Base-by-base conservation (phyloP, 2,329 filamentous ascomycete genomes). In the Endothia cerciana region DNA sequence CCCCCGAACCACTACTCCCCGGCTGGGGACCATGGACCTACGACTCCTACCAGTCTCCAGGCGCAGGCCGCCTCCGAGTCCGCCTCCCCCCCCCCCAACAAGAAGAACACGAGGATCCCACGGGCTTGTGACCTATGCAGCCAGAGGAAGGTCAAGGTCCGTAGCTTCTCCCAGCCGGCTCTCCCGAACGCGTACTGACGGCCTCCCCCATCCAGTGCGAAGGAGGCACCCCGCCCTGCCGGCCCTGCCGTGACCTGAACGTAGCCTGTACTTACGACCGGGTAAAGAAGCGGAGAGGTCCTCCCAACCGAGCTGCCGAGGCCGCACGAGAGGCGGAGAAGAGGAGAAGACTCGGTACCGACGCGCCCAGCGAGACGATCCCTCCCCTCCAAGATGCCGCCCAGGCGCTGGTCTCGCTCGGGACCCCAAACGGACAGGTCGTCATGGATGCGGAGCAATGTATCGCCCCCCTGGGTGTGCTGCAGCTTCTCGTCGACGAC, bases 401-500 rank as follows among this genome's bases (percentile, higher is more conserved):
- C 60, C 82, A 84, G 71, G 77, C 82, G 0, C 74, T 85, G 33
- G 79, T 85, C 68, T 80, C 82, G 15, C 82, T 81, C 38, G 73
- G 77, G 4, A 72, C 73, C 19, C 77, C 78, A 17, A 72, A 73
- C 1, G 74, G 73, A 72, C 36, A 74, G 77, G 58, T 67, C 2
- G 66, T 66, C n/a, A 73, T 87, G 17, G 85, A 87, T 66, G 86
- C 89, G 58, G 91, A 94, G 73, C 81, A 85, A 1, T 66, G 66
- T 25, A 93, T 94, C 68, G 91, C 89, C 49, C 89, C 91, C 0
- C 82, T 89, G 75, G 84, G 86, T 8, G 87, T 89, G 13, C 79
- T 94, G 62, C 84, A 90, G 71, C 82, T 89, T 2, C 81, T 93
- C 19, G 85, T 94, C 65, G 89, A 93, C 74, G 91, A 94, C 78